Percentiles rank a stretch among this genome's conserved stretches.
Conservation (phyloP, 163 green algal species). For the Coccomyxa subellipsoidea region DNA sequence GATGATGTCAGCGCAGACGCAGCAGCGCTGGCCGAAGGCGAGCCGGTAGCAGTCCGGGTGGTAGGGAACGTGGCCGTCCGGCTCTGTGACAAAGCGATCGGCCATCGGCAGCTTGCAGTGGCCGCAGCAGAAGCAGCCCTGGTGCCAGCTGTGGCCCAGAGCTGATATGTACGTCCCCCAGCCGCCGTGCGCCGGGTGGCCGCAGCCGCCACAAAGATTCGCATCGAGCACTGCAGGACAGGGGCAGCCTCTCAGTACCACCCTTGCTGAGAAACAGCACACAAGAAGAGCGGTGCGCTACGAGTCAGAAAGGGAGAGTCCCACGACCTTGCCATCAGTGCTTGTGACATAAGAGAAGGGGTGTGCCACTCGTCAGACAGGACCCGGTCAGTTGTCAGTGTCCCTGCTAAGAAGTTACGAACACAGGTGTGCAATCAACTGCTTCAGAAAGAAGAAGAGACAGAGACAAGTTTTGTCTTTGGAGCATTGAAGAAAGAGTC, state of each 20-base stretch:
- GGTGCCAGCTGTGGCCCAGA: not conserved
- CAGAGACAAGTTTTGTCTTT: too few species aligned
- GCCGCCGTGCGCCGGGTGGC: not conserved
- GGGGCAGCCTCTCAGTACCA: not conserved
- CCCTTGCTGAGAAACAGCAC: too few species aligned
- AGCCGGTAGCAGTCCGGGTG: constrained; percentile 46
- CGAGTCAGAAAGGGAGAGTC: too few species aligned
- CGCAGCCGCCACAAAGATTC: not conserved
- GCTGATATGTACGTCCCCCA: not conserved
- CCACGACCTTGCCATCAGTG: too few species aligned
- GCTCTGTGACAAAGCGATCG: constrained; percentile 18
- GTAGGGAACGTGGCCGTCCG: constrained; percentile 16
- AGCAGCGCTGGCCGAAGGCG: constrained; percentile 53
- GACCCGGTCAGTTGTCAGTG: too few species aligned
- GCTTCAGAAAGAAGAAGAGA: too few species aligned
- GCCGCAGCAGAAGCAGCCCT: constrained; percentile 48
- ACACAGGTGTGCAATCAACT: too few species aligned
- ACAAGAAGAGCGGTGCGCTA: too few species aligned
- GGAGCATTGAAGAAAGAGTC: too few species aligned
- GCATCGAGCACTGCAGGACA: not conserved
- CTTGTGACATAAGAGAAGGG: too few species aligned
- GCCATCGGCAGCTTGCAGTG: constrained; percentile 39
- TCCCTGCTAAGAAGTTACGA: too few species aligned
- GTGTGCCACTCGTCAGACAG: too few species aligned
- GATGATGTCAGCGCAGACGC: constrained; percentile 59